Conservation (phyloP, 192 early-diverging fungal genomes). For the Entomortierella beljakovae region DNA sequence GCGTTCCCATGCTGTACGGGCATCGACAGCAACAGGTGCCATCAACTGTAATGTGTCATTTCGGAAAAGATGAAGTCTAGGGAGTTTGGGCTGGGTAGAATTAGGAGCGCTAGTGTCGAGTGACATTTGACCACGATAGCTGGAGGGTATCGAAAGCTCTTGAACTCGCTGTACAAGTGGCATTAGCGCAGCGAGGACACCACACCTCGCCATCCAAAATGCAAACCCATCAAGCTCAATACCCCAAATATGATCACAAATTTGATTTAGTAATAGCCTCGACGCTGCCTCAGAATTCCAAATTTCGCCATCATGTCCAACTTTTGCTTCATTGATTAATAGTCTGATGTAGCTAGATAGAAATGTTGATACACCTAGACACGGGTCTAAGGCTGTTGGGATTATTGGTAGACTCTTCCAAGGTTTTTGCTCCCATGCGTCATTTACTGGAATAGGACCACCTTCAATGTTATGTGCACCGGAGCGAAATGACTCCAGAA, state of each 20-base stretch:
- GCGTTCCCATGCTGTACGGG: conserved; percentile 54
- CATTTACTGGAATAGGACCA: neutral
- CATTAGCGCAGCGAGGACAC: conserved; percentile 60
- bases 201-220: conserved; percentile 61
- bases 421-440: neutral
- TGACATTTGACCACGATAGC: neutral
- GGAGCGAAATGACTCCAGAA: conserved; percentile 11
- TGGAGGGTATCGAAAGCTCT: neutral
- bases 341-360: conserved; percentile 61
- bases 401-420: conserved; percentile 1
- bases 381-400: conserved; percentile 61
- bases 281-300: conserved; percentile 56
- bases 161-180: conserved; percentile 57
- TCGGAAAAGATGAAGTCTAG: conserved; percentile 59
- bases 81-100: conserved; percentile 11
- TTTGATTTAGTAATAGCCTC: conserved; percentile 43
- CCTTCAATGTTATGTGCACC: neutral
- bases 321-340: conserved; percentile 42
- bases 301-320: conserved; percentile 15
- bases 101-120: neutral
- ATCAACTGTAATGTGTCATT: conserved; percentile 65
- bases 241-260: conserved; percentile 62
- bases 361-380: conserved; percentile 68
- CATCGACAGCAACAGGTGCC: conserved; percentile 31
- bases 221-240: conserved; percentile 69